phyloP scores from a whole-genome alignment of 2,329 filamentous ascomycete species.

The Neopestalotiopsis rosae region DNA sequence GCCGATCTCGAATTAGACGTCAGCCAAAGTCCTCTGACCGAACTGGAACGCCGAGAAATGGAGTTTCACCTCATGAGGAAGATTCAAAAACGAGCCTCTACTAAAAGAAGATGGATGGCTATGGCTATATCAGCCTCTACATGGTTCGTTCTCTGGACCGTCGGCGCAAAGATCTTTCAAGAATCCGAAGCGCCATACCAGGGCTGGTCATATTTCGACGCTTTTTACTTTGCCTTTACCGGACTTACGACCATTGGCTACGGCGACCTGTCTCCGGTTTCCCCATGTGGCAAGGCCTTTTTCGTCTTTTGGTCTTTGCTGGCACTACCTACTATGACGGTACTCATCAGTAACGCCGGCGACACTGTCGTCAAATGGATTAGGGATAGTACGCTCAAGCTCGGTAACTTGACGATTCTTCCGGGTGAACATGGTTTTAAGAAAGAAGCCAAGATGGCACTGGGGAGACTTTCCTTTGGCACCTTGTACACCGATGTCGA shows the following conservation, averaged over 20 bases:
- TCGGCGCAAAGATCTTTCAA: constrained; percentile 78
- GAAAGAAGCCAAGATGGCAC: constrained; percentile 49
- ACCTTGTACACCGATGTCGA: constrained; percentile 43
- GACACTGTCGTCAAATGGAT: constrained; percentile 77
- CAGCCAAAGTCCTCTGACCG: constrained; percentile 36
- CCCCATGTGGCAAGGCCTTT: constrained; percentile 80
- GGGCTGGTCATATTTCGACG: constrained; percentile 76
- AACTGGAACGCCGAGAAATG: constrained; percentile 66
- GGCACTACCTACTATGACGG: constrained; percentile 85
- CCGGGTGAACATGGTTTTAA: constrained; percentile 59
- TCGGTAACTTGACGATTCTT: constrained; percentile 66
- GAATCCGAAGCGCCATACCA: constrained; percentile 58
- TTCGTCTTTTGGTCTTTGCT: constrained; percentile 94
- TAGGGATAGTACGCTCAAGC: constrained; percentile 57
- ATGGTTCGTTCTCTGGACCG: constrained; percentile 79
- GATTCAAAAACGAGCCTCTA: constrained; percentile 71
- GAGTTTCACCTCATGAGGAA: constrained; percentile 83
- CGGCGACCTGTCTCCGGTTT: constrained; percentile 78
- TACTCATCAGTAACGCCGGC: constrained; percentile 82
- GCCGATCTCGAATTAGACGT: constrained; percentile 22
- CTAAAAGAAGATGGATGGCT: constrained; percentile 75
- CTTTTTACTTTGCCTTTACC: constrained; percentile 86
- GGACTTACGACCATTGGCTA: constrained; percentile 87
- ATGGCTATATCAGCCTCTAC: constrained; percentile 70
- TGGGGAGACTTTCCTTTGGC: constrained; percentile 49